Evolutionary conservation across 2,329 filamentous ascomycete species (phyloP).

Genomic region (Alternaria incomplexa): DNA sequence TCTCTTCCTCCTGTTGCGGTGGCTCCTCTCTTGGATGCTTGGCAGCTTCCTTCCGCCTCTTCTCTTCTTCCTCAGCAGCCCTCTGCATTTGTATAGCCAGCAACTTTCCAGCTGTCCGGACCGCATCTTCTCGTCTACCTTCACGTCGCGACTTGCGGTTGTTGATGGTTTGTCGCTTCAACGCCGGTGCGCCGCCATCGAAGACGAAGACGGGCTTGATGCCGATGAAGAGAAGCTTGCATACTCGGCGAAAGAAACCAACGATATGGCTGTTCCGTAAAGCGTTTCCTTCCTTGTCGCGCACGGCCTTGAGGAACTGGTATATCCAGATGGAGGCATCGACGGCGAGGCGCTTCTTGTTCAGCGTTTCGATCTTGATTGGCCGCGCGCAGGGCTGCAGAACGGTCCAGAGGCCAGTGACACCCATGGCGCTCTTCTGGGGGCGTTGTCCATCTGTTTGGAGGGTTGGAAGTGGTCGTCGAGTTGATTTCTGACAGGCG

Average conservation of each 20-base stretch:
- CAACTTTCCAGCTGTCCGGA: conserved; percentile 86
- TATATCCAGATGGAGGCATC: conserved; percentile 99
- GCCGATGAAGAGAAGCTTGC: conserved; percentile 95
- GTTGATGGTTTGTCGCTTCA: conserved; percentile 91
- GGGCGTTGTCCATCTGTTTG: conserved; percentile 20
- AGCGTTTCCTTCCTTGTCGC: conserved; percentile 97
- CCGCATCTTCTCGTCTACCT: conserved; percentile 90
- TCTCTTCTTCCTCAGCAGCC: conserved; percentile 81
- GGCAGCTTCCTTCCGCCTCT: conserved; percentile 62
- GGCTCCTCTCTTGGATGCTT: conserved; percentile 51
- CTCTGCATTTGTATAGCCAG: conserved; percentile 94
- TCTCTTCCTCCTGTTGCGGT: conserved; percentile 69
- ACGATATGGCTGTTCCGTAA: conserved; percentile 95
- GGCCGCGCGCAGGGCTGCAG: conserved; percentile 93
- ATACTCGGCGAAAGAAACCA: conserved; percentile 97
- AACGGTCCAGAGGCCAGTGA: conserved; percentile 96
- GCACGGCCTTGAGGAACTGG: conserved; percentile 97
- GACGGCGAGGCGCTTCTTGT: conserved; percentile 93
- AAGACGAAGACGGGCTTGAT: conserved; percentile 98
- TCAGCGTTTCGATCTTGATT: conserved; percentile 94
- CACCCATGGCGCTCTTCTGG: conserved; percentile 72
- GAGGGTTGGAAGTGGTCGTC: not conserved
- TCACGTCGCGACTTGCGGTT: conserved; percentile 80
- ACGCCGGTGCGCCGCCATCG: conserved; percentile 87
- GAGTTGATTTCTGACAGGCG: not conserved